Conservation (phyloP, 1,139 yeast genomes). For the Protomyces lactucae-debilis region DNA sequence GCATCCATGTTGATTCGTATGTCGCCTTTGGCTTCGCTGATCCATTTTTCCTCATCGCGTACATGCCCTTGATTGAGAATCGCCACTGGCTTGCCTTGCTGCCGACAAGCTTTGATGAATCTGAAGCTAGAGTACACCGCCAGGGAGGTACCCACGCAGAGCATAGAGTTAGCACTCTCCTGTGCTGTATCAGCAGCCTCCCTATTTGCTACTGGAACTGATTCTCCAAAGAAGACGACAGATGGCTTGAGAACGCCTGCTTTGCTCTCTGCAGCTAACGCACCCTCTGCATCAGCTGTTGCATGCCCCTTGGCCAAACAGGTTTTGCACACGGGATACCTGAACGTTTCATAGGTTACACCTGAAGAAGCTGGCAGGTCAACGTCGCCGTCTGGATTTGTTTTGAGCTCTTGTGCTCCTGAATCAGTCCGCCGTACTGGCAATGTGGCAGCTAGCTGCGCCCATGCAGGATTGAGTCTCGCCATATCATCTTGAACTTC, state of each 20-base stretch:
- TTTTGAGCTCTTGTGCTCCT: conserved; percentile 28
- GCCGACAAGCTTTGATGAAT: conserved; percentile 33
- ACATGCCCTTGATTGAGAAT: conserved; percentile 34
- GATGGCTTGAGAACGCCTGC: conserved; percentile 35
- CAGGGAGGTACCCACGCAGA: conserved; percentile 34
- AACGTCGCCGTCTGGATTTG: conserved; percentile 36
- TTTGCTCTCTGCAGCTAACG: conserved; percentile 30
- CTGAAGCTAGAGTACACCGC: conserved; percentile 36
- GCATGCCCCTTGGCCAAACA: conserved; percentile 31
- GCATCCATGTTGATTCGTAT: conserved; percentile 23
- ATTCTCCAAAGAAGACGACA: conserved; percentile 36
- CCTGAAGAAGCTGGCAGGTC: conserved; percentile 32
- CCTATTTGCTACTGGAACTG: conserved; percentile 31
- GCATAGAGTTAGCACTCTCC: conserved; percentile 31
- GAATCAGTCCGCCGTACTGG: conserved; percentile 1
- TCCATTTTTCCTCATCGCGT: conserved; percentile 33
- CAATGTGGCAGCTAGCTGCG: conserved; percentile 21
- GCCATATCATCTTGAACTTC: conserved; percentile 31
- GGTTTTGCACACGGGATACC: conserved; percentile 34
- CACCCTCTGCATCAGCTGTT: conserved; percentile 29
- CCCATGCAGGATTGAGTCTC: conserved; percentile 34
- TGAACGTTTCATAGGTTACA: conserved; percentile 33
- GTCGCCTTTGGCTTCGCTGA: conserved; percentile 13
- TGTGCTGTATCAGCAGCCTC: conserved; percentile 32
- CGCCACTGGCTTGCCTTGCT: conserved; percentile 33